phyloP scores from a whole-genome alignment of 2,329 filamentous ascomycete species.

The Pseudomassariella vexata region DNA sequence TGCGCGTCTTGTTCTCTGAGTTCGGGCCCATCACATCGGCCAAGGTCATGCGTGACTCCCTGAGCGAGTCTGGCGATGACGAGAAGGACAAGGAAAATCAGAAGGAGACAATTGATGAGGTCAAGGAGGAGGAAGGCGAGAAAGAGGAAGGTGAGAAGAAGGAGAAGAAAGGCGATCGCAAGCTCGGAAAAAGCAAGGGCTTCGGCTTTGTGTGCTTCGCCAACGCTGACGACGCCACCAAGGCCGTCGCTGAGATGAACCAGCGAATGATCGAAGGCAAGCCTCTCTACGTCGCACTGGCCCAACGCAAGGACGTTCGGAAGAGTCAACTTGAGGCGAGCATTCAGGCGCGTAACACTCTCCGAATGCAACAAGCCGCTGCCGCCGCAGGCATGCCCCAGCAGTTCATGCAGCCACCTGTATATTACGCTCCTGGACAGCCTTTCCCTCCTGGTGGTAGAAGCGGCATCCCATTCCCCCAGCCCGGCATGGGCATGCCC shows the following conservation, averaged over 20 bases:
- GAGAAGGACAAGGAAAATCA: constrained; percentile 43
- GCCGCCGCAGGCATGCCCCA: constrained; percentile 84
- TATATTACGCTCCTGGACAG: constrained; percentile 86
- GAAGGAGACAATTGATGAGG: constrained; percentile 44
- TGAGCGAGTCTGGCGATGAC: constrained; percentile 48
- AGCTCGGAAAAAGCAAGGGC: constrained; percentile 97
- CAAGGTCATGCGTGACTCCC: constrained; percentile 94
- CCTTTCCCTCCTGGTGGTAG: constrained; percentile 64
- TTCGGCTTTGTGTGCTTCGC: constrained; percentile 99
- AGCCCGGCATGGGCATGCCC: constrained; percentile 60
- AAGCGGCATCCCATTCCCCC: constrained; percentile 62
- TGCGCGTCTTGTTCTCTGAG: constrained; percentile 85
- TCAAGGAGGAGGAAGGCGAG: constrained; percentile 42
- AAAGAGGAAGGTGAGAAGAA: constrained; percentile 51
- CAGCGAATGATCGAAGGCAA: constrained; percentile 98
- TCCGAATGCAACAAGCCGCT: constrained; percentile 95
- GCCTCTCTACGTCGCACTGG: constrained; percentile 94
- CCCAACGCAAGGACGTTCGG: constrained; percentile 98
- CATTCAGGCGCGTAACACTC: constrained; percentile 97
- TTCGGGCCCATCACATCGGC: constrained; percentile 96
- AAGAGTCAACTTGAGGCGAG: constrained; percentile 99
- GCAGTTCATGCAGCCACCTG: constrained; percentile 80
- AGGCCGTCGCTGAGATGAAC: constrained; percentile 99
- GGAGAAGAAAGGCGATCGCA: constrained; percentile 56
- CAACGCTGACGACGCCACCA: constrained; percentile 98